Evolutionary conservation across 495 filamentous ascomycete species (phyloP), one percentile per base, ranked within the genome.

Genomic region (Trichoderma erinaceum): DNA sequence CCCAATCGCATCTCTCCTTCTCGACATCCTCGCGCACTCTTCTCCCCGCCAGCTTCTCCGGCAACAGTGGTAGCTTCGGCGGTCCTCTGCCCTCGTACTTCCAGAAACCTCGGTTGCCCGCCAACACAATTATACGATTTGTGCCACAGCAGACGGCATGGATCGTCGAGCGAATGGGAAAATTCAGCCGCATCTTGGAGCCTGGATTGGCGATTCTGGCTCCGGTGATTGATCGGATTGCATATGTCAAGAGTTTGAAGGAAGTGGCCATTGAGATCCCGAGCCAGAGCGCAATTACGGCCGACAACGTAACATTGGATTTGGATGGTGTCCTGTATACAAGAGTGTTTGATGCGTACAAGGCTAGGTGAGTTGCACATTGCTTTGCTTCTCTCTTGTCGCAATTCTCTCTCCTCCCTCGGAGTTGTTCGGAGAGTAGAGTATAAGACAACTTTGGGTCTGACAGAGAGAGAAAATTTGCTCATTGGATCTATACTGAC

Each of bases 81-180:
- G 71, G 70, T 69, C 58, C 77, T n/a, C 82, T 82, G 66, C 78
- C 81, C 11, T 81, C 82, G 25, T 87, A 87, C 74, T 87, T 87
- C 77, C 82, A 85, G 67, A 79, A 80, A 66, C 78, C 82, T 41
- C 82, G 82, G 18, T 82, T 97, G 32, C 95, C 95, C 27, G 89
- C 93, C 67, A 99, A 98, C 80, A 98, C 96, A 29, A 83, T 99
- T 71, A 84, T 99, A 70, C 92, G 93, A 67, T 99, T 99, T 81
- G 96, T 99, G 35, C 95, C 96, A 12, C 96, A 99, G 78, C 95
- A 98, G 81, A 97, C 94, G 67, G 96, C 95, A 81, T 99, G 96
- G 96, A 92, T 99, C 68, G 95, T 99, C 48, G 96, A 99, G 81
- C 92, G 95, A 70, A 99, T 99, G 95, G 95, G 95, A 64, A 94